phyloP scores from a whole-genome alignment of 257 asterid genomes.

The Pogostemon cablin region DNA sequence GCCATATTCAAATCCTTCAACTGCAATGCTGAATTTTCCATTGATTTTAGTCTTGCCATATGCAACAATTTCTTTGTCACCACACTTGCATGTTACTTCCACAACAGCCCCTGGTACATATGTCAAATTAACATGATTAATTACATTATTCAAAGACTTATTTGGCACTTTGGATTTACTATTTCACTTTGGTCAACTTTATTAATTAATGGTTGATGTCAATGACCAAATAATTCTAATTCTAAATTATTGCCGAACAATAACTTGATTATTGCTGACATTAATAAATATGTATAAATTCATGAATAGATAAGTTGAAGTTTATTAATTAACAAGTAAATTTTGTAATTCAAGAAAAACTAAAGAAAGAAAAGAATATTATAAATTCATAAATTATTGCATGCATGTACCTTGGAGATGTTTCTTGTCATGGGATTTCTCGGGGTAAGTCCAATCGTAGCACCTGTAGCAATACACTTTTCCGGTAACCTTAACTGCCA shows the following conservation, averaged over 20 bases:
- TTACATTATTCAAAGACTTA: background rate
- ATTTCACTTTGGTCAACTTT: background rate
- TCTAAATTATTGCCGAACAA: too few relatives aligned
- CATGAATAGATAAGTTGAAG: too few relatives aligned
- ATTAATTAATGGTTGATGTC: background rate
- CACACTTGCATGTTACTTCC: slow-evolving; percentile 66
- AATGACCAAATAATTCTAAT: background rate
- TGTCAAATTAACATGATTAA: background rate
- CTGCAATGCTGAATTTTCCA: slow-evolving; percentile 59
- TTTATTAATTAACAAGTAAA: too few relatives aligned
- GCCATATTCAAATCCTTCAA: slow-evolving; percentile 55
- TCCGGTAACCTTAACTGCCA: slow-evolving; percentile 68
- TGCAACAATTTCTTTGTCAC: slow-evolving; percentile 54
- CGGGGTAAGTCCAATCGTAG: slow-evolving; percentile 61
- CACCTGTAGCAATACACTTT: slow-evolving; percentile 76
- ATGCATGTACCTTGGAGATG: too few relatives aligned
- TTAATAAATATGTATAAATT: too few relatives aligned
- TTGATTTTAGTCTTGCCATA: slow-evolving; percentile 73
- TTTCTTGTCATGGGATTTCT: slow-evolving; percentile 69
- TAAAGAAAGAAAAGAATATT: too few relatives aligned
- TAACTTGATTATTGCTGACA: too few relatives aligned
- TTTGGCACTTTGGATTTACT: too few relatives aligned
- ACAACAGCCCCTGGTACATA: slow-evolving; percentile 65
- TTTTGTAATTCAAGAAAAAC: too few relatives aligned
- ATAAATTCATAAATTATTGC: too few relatives aligned